Conservation (phyloP, 176 grass and related monocot genomes). For the Phoenix dactylifera region DNA sequence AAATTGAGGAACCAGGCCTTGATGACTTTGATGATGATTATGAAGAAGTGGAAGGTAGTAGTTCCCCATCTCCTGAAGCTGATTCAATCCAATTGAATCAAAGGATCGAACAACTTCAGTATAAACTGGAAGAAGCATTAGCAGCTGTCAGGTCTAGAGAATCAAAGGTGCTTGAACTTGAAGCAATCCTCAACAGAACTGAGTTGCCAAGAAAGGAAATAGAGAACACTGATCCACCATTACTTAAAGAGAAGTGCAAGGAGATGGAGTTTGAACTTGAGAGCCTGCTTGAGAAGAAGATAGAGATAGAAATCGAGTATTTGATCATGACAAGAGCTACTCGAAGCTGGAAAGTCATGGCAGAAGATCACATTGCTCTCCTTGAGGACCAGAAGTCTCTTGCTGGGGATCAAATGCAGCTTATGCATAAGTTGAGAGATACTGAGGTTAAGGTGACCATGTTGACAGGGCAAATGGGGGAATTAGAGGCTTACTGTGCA, state of each 20-base stretch:
- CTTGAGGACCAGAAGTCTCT: slow-evolving; percentile 39
- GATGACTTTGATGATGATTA: slow-evolving; percentile 27
- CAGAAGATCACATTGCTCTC: slow-evolving; percentile 33
- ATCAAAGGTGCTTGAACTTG: slow-evolving; percentile 33
- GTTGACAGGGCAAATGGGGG: slow-evolving; percentile 35
- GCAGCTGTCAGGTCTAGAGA: slow-evolving; percentile 42
- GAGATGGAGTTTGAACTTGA: slow-evolving; percentile 48
- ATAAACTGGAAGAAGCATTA: slow-evolving; percentile 39
- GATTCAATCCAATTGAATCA: slow-evolving; percentile 23
- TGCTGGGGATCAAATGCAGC: not conserved
- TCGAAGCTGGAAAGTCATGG: slow-evolving; percentile 35
- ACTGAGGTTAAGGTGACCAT: slow-evolving; percentile 32
- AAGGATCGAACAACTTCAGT: slow-evolving; percentile 42
- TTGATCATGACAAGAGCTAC: slow-evolving; percentile 38
- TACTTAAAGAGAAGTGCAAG: not conserved
- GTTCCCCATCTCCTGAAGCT: slow-evolving; percentile 4
- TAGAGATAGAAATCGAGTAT: slow-evolving; percentile 46
- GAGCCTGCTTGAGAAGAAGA: slow-evolving; percentile 36
- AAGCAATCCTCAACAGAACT: slow-evolving; percentile 20
- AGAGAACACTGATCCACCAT: not conserved
- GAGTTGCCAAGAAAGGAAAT: not conserved
- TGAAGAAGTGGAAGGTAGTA: slow-evolving; percentile 18
- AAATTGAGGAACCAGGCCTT: slow-evolving; percentile 23
- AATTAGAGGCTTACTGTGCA: slow-evolving; percentile 28
- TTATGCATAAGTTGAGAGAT: slow-evolving; percentile 26